phyloP scores from a whole-genome alignment of 2,329 filamentous ascomycete species.

The Clonostachys byssicola region DNA sequence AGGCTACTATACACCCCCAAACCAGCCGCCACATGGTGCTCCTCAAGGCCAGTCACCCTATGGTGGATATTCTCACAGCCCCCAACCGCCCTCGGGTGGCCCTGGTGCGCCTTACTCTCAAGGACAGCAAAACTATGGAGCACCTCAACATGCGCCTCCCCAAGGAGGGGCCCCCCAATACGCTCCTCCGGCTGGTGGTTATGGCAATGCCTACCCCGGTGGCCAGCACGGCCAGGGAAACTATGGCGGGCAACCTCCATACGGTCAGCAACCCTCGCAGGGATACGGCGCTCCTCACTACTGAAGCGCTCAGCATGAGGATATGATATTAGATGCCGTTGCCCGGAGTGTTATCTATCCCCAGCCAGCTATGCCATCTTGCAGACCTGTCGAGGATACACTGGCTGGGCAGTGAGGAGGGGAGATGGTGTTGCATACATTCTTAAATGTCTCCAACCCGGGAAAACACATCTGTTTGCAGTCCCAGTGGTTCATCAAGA shows the following conservation, averaged over 20 bases:
- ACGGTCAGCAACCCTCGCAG: slow-evolving; percentile 15
- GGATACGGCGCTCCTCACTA: slow-evolving; percentile 1
- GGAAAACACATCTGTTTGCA: too few species aligned
- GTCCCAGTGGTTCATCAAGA: slow-evolving; percentile 1
- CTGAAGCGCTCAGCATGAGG: background rate
- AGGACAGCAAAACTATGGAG: slow-evolving; percentile 1
- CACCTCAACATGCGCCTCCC: slow-evolving; percentile 11
- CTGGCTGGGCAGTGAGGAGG: background rate
- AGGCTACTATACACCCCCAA: slow-evolving; percentile 2
- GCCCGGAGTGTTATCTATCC: background rate
- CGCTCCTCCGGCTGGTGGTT: slow-evolving; percentile 1
- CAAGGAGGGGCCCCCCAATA: slow-evolving; percentile 1
- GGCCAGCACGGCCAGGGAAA: slow-evolving; percentile 4
- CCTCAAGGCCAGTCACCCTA: slow-evolving; percentile 6
- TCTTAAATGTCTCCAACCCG: background rate
- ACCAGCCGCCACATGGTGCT: slow-evolving; percentile 2
- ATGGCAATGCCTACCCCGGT: slow-evolving; percentile 1
- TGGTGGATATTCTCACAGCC: slow-evolving; percentile 7
- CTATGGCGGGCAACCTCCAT: slow-evolving; percentile 18
- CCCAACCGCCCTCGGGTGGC: slow-evolving; percentile 8
- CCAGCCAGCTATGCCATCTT: background rate
- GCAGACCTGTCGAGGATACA: background rate
- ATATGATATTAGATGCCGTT: background rate
- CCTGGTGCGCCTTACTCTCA: slow-evolving; percentile 4
- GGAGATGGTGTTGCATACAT: background rate